These are phyloP conservation scores for Exophiala aquamarina DNA, from an alignment of 2,329 filamentous ascomycete species.

Conservation along the genomic window DNA sequence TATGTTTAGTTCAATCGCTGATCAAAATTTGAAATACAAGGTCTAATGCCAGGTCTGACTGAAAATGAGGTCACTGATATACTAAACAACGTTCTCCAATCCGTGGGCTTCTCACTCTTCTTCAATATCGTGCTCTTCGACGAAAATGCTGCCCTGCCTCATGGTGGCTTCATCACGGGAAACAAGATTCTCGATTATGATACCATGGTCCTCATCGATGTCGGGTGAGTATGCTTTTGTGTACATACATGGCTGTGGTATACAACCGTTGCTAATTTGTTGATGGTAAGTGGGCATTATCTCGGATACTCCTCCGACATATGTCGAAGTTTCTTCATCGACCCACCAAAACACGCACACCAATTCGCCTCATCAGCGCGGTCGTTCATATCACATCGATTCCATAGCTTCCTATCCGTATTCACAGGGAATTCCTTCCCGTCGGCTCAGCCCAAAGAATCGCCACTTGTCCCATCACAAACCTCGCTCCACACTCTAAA, in stretches of 20 bases:
- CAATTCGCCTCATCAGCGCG: too few relatives aligned
- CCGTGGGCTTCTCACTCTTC: constrained; percentile 57
- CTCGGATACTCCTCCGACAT: constrained; percentile 65
- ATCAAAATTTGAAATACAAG: neutral
- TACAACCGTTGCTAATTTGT: constrained; percentile 4
- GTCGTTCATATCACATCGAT: too few relatives aligned
- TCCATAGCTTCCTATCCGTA: too few relatives aligned
- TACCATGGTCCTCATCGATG: constrained; percentile 63
- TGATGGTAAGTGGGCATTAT: constrained; percentile 49
- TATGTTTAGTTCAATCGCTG: too few relatives aligned
- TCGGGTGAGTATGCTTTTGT: constrained; percentile 39
- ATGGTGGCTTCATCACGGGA: constrained; percentile 41
- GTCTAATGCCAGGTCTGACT: constrained; percentile 55
- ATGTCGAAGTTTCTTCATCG: constrained; percentile 59
- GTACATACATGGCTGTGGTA: neutral
- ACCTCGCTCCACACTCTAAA: constrained; percentile 4
- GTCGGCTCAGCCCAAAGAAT: too few relatives aligned
- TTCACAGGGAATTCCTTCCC: too few relatives aligned
- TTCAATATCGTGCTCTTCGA: constrained; percentile 66
- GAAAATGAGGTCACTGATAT: constrained; percentile 59
- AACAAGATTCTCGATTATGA: constrained; percentile 53
- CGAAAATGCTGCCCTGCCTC: constrained; percentile 42
- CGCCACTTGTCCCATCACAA: too few relatives aligned
- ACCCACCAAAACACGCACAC: neutral
- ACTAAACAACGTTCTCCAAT: constrained; percentile 56